Conservation (phyloP, 2,329 filamentous ascomycete genomes). For the Ophiostoma australiae region DNA sequence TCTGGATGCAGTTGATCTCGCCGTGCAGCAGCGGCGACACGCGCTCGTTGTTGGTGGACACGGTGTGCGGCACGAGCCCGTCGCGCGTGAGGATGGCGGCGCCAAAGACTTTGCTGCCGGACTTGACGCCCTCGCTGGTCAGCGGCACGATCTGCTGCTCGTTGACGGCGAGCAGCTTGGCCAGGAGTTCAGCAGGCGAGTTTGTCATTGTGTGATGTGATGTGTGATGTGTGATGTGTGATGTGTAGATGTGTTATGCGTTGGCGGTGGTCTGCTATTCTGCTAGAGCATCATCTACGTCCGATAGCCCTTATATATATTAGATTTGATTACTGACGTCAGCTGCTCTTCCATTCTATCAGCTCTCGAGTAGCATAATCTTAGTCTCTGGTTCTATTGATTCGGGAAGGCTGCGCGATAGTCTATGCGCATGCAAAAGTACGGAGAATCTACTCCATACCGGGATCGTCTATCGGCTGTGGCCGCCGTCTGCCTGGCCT, state of each 20-base stretch:
- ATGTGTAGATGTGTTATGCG: not conserved
- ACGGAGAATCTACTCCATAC: not conserved
- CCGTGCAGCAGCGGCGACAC: constrained; percentile 53
- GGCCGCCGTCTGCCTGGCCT: not conserved
- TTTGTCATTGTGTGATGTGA: not conserved
- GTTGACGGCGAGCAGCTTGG: constrained; percentile 40
- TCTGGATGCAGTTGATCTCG: constrained; percentile 57
- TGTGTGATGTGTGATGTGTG: not conserved
- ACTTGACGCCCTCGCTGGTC: constrained; percentile 45
- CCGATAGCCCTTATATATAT: not conserved
- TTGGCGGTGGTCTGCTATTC: not conserved
- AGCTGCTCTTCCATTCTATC: not conserved
- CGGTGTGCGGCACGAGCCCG: constrained; percentile 41
- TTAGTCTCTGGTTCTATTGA: no score
- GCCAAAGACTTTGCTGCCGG: constrained; percentile 54
- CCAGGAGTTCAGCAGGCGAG: constrained; percentile 35
- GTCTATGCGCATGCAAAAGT: not conserved
- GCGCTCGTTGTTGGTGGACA: constrained; percentile 53
- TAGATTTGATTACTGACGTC: not conserved
- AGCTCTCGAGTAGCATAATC: not conserved
- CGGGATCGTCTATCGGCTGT: not conserved
- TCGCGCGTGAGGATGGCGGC: constrained; percentile 48
- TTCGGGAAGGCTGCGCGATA: not conserved
- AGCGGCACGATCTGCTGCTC: constrained; percentile 49
- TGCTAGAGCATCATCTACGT: not conserved